Evolutionary conservation across 2,329 filamentous ascomycete genomes (phyloP), one percentile per base, ranked within the genome.

Genomic region (Fusarium siculi): DNA sequence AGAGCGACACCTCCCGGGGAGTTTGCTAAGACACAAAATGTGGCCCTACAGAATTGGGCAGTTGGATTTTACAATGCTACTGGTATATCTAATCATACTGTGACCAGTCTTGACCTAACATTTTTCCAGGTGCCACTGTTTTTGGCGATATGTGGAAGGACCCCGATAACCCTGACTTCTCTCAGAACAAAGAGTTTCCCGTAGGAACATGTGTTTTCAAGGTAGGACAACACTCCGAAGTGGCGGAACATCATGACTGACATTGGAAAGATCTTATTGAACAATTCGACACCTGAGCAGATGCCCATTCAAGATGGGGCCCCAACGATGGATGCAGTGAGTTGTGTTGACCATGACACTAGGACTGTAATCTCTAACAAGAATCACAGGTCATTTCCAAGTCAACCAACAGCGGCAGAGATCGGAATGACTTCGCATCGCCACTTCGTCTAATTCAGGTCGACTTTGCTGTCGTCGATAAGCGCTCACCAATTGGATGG

Each of bases 111-210:
- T 11, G 9, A 10, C 46, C 54, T 57, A 8, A 57, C 28, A 18
- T 4, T 1, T 2, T 1, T 2, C 12, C 1, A 57, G 58, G 58
- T 14, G 58, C 50, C 1, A 62, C 58, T 14, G 58, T 62, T 4
- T 62, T 62, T 21, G 58, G 58, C 2, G 50, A 62, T 1, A 56
- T 62, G 58, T 62, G 58, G 58, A 62, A 62, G 32, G 34, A 62
- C 6, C 58, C 58, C 1, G 50, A 36, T n/a, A 43, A 55, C 5
- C 58, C 50, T 7, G 58, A 62, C 4, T 62, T 62, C 21, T 57
- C 39, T 0, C 34, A 43, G 21, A 57, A 62, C 25, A 62, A 62
- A 5, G 30, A 46, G 5, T 62, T 62, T 2, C 58, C 50, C 0
- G 21, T n/a, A 2, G 49, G 58, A 7, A 62, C 49, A 21, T 62